Evolutionary conservation across 2,329 filamentous ascomycete genomes (phyloP), one percentile per base, ranked within the genome.

Genomic region (Akanthomyces lecanii): DNA sequence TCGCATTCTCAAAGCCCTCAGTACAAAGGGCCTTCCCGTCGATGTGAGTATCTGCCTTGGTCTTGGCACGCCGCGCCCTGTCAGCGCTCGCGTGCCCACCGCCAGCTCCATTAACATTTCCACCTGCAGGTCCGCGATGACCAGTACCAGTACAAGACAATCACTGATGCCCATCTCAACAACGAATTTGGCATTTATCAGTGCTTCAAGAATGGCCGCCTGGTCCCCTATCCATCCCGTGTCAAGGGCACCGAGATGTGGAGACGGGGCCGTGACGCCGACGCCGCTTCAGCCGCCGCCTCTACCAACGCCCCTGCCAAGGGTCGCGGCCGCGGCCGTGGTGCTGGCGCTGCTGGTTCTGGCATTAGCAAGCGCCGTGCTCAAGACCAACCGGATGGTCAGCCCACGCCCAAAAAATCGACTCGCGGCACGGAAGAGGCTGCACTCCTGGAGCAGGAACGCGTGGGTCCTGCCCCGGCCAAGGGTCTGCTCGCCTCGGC

Each of bases 321-420:
- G 65, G 70, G 64, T 68, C 72, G 69, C 71, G 76, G 71, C 58
- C 71, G 67, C 68, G 75, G 68, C 52, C 75, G 69, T 54, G 50
- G 18, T 42, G 16, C 47, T n/a, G 73, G 70, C 10, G 33, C 33
- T 36, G 33, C 33, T 53, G 50, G 18, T 30, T 10, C 47, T 25
- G 73, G 70, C 40, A 70, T 69, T 60, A 72, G 69, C 65, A 86
- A 85, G 73, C 79, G 83, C 28, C 83, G 79, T 68, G 78, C 82
- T 6, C 79, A 78, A 16, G 79, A 78, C 33, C 79, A 81, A 64
- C 76, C 76, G 1, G 82, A 84, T 23, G 78, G 77, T 25, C 79
- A 82, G 65, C 79, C 80, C 1, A 77, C 77, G 1, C 74, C 79
- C 33, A 85, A 85, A 74, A 79, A 79, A 63, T 73, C 72, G 23